Evolutionary conservation across 306 rosid genomes (phyloP).

Genomic region (Myrica gale): DNA sequence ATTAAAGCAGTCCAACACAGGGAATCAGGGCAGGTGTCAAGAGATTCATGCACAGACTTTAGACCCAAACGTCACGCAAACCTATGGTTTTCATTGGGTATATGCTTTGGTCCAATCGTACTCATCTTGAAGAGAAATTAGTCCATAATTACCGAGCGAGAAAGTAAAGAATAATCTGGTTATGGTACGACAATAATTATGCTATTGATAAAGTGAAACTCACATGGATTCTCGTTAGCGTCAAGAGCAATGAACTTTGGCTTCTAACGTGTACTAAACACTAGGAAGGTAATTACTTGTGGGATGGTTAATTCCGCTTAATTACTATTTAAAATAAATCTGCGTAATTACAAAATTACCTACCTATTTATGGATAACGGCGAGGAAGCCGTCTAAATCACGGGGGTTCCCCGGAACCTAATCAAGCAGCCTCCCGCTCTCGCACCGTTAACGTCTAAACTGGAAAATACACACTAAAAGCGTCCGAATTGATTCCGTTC

Average conservation of each 20-base stretch:
- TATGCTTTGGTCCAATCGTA: slow-evolving; percentile 14
- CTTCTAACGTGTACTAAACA: not conserved
- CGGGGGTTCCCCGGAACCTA: not conserved
- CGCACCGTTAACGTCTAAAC: not conserved
- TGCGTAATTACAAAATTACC: not conserved
- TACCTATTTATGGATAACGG: not conserved
- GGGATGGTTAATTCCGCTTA: not conserved
- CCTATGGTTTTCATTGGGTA: not conserved
- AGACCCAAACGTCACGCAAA: not conserved
- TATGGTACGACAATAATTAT: too few species aligned
- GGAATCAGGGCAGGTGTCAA: too few species aligned
- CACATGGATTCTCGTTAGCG: slow-evolving; percentile 12
- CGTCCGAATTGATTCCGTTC: not conserved
- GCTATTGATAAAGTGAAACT: not conserved
- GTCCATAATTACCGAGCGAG: slow-evolving; percentile 1
- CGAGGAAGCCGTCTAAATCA: slow-evolving; percentile 12
- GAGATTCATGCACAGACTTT: too few species aligned
- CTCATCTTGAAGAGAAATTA: slow-evolving; percentile 2
- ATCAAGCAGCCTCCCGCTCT: not conserved
- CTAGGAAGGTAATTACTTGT: not conserved
- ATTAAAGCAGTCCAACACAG: too few species aligned
- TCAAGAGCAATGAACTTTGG: slow-evolving; percentile 8
- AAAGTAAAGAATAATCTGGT: not conserved
- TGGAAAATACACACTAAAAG: not conserved
- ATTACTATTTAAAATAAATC: too few species aligned